Conservation (phyloP, 768 basidiomycete genomes). For the Boletus sensibilis region DNA sequence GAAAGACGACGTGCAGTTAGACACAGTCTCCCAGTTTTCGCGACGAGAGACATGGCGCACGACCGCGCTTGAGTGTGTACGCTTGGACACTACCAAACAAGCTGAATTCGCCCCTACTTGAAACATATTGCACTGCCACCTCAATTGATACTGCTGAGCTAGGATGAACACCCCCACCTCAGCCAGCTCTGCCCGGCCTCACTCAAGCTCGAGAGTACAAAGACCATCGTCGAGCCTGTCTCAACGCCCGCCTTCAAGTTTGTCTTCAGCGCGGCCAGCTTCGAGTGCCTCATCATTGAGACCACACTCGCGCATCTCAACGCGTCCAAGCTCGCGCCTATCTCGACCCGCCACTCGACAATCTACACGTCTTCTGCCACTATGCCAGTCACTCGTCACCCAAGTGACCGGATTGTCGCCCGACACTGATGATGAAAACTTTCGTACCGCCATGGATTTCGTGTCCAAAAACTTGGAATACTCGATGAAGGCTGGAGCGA, state of each 20-base stretch:
- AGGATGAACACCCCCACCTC: slow-evolving; percentile 15
- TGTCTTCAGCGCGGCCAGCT: slow-evolving; percentile 44
- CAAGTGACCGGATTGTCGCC: slow-evolving; percentile 53
- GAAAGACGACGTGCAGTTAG: slow-evolving; percentile 9
- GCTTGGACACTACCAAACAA: background rate
- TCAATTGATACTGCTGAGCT: too few species aligned
- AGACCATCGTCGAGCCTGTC: slow-evolving; percentile 40
- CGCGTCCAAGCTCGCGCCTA: slow-evolving; percentile 41
- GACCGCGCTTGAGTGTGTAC: background rate
- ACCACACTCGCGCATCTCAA: slow-evolving; percentile 36
- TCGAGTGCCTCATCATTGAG: slow-evolving; percentile 41
- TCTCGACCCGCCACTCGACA: slow-evolving; percentile 54
- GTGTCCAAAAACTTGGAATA: slow-evolving; percentile 60
- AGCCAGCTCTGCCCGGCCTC: slow-evolving; percentile 14
- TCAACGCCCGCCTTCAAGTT: slow-evolving; percentile 45
- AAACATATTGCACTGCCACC: slow-evolving; percentile 11
- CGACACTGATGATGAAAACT: slow-evolving; percentile 43
- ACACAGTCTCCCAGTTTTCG: slow-evolving; percentile 8
- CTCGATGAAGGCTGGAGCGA: slow-evolving; percentile 54
- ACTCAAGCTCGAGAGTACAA: slow-evolving; percentile 21
- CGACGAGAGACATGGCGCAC: slow-evolving; percentile 20
- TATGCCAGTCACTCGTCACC: slow-evolving; percentile 53
- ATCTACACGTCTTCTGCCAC: slow-evolving; percentile 49
- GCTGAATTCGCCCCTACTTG: background rate
- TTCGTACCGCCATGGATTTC: slow-evolving; percentile 52